These are phyloP conservation scores for Rhizopogon salebrosus DNA, from an alignment of 768 basidiomycete genomes.

Conservation along the genomic window DNA sequence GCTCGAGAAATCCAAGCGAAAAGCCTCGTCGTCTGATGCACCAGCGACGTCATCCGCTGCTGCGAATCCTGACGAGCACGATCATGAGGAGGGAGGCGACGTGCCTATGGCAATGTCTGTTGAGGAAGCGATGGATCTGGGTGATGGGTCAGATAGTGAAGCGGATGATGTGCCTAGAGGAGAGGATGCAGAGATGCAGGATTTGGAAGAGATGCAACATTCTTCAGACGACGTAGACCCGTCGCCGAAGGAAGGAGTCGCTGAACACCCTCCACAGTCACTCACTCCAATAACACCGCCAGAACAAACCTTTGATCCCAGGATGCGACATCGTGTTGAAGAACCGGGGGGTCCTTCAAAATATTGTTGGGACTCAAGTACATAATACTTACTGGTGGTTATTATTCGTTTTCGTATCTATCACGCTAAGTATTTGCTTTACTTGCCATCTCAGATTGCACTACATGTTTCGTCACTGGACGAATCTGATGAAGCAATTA, in stretches of 20 bases:
- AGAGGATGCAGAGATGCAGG: conserved; percentile 14
- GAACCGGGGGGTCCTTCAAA: conserved; percentile 25
- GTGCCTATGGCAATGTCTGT: conserved; percentile 33
- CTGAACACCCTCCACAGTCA: conserved; percentile 19
- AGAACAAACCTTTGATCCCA: conserved; percentile 20
- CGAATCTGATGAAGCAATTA: too few relatives aligned
- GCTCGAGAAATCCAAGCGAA: conserved; percentile 44
- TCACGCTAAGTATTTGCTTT: background rate
- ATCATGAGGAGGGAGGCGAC: conserved; percentile 18
- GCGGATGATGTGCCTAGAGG: conserved; percentile 15
- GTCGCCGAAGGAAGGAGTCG: conserved; percentile 30
- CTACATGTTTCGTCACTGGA: background rate
- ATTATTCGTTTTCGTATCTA: background rate
- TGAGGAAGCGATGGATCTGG: conserved; percentile 42
- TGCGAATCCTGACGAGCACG: conserved; percentile 3
- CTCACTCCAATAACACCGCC: conserved; percentile 29
- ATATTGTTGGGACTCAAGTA: conserved; percentile 1
- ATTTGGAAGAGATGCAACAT: conserved; percentile 16
- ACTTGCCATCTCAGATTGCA: background rate
- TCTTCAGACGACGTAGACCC: conserved; percentile 25
- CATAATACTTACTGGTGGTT: background rate
- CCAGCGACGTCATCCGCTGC: conserved; percentile 9
- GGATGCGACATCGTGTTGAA: conserved; percentile 24
- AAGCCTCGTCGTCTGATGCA: conserved; percentile 8
- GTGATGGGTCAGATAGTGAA: conserved; percentile 30